Base-by-base conservation (phyloP, 768 basidiomycete genomes). In the Termitomyces sp. region DNA sequence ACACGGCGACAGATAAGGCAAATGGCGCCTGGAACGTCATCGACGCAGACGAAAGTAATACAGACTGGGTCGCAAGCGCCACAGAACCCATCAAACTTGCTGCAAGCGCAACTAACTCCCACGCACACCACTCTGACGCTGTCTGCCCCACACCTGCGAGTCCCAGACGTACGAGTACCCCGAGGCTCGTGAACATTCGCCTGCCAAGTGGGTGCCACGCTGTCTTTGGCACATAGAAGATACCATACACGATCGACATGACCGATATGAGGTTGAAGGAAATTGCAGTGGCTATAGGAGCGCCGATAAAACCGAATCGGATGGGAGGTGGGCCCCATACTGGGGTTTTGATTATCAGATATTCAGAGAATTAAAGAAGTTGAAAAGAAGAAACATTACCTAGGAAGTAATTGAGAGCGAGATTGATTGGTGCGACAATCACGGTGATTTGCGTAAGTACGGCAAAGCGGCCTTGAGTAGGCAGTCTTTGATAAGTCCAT, bases 71-170 rank as follows among this genome's bases (percentile, higher is more conserved):
- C 0, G 97, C 97, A 3, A 99, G 82, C 7, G 82, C 75, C 5
- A 84, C 79, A 1, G 95, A 86, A 1, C 95, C 92, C 1, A 97
- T 72, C 74, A 79, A 63, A 60, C 77, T 79, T 3, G 82, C 82
- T 5, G 76, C 79, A 2, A 83, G 73, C 24, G 86, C 87, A 33
- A 90, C 71, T 6, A 93, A 79, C 71, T 97, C 94, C 96, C 96
- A 96, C 40, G 89, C 87, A 94, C 95, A 98, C 96, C 95, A 98
- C 71, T 97, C 96, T 3, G 84, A 86, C 1, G 91, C 92, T 3
- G 84, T 87, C 69, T 94, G 92, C 0, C 85, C 85, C 79, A 92
- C 84, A 10, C 96, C 94, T 10, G 90, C 90, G 3, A 95, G 64
- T 0, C 95, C 92, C 0, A 98, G 78, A 44, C 81, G 83, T 5